Conservation (phyloP, 2,329 filamentous ascomycete genomes). For the Aspergillus sp. region DNA sequence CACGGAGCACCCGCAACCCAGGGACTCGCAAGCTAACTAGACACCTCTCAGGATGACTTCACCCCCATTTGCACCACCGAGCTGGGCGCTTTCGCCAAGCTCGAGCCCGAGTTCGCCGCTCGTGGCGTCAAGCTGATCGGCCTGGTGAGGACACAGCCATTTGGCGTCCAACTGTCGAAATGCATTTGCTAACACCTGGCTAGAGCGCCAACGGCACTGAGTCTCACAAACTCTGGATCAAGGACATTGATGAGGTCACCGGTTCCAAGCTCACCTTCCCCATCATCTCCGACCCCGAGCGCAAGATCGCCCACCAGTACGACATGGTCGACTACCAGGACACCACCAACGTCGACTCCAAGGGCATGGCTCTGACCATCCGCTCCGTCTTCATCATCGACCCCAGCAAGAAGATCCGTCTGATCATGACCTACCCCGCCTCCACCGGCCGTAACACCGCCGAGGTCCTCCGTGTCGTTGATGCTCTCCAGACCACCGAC, state of each 20-base stretch:
- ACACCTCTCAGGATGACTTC: slow-evolving; percentile 60
- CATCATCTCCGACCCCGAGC: slow-evolving; percentile 78
- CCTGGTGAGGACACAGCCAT: slow-evolving; percentile 46
- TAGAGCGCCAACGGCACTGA: slow-evolving; percentile 75
- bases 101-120: slow-evolving; percentile 84
- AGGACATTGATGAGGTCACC: slow-evolving; percentile 79
- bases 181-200: slow-evolving; percentile 1
- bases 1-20: neutral
- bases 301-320: slow-evolving; percentile 72
- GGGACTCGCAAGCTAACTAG: neutral
- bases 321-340: slow-evolving; percentile 87
- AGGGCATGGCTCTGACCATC: slow-evolving; percentile 87
- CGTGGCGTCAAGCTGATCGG: slow-evolving; percentile 89
- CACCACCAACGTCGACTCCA: slow-evolving; percentile 74
- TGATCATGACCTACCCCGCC: slow-evolving; percentile 90
- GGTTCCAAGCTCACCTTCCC: slow-evolving; percentile 70
- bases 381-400: slow-evolving; percentile 95
- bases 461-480: slow-evolving; percentile 75
- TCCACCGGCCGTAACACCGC: slow-evolving; percentile 81
- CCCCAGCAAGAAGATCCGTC: slow-evolving; percentile 87
- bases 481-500: slow-evolving; percentile 80
- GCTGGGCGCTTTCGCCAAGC: slow-evolving; percentile 88
- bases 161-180: neutral
- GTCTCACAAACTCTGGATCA: slow-evolving; percentile 85
- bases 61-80: slow-evolving; percentile 96